These are phyloP conservation scores for Apophysomyces elegans DNA, from an alignment of 371 early-diverging fungal species.

Conservation along the genomic window DNA sequence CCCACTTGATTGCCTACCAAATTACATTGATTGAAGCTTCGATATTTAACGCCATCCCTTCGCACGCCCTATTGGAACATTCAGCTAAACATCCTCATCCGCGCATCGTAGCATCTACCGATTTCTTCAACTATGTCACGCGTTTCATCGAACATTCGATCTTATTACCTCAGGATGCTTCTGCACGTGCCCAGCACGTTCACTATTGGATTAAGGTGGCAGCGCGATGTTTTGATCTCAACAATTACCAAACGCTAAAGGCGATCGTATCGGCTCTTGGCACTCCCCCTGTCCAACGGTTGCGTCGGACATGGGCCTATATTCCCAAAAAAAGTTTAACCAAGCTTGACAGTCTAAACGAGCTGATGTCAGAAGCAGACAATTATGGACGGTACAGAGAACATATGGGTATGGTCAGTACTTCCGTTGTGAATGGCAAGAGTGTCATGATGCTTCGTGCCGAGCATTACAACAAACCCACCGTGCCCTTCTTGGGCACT, in stretches of 20 bases:
- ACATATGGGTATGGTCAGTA: constrained; percentile 58
- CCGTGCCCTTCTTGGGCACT: constrained; percentile 79
- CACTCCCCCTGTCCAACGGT: constrained; percentile 77
- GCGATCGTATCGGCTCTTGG: constrained; percentile 75
- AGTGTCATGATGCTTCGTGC: constrained; percentile 38
- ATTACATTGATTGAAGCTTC: constrained; percentile 75
- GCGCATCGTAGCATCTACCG: constrained; percentile 74
- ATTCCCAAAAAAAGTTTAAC: constrained; percentile 70
- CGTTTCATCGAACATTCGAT: constrained; percentile 77
- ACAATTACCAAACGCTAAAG: constrained; percentile 78
- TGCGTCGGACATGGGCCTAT: constrained; percentile 78
- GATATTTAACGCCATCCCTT: constrained; percentile 72
- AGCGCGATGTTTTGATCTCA: constrained; percentile 61
- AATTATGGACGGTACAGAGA: constrained; percentile 78
- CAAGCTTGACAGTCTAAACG: constrained; percentile 61
- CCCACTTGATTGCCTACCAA: constrained; percentile 74
- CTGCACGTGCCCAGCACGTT: constrained; percentile 67
- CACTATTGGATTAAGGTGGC: constrained; percentile 81
- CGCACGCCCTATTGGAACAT: constrained; percentile 66
- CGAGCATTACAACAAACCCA: constrained; percentile 59
- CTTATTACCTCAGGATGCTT: constrained; percentile 63
- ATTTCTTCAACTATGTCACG: constrained; percentile 85
- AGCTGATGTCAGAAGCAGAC: constrained; percentile 70
- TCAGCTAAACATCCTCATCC: constrained; percentile 71
- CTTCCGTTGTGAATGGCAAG: constrained; percentile 40